A percentile compares a stretch with the other conserved stretches of the same genome.
Evolutionary conservation across 768 basidiomycete genomes (phyloP).

Genomic region (Scleroderma bovista): DNA sequence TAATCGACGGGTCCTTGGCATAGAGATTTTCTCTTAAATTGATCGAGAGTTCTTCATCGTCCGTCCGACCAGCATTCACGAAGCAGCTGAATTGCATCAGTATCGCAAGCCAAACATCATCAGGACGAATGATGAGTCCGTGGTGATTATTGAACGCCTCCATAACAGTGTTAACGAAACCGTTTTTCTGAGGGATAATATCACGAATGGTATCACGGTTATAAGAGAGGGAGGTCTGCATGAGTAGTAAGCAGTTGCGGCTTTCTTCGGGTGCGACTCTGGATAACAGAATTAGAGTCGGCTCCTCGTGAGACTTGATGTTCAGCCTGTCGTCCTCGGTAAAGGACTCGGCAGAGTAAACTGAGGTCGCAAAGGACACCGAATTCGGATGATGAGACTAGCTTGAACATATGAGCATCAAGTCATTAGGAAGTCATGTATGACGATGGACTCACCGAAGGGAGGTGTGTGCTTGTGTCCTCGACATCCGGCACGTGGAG

Average conservation of each 20-base stretch:
- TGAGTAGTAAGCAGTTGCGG: constrained; percentile 16
- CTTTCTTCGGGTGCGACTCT: constrained; percentile 17
- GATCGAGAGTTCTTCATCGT: constrained; percentile 23
- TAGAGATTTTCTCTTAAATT: constrained; percentile 12
- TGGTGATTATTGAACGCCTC: constrained; percentile 33
- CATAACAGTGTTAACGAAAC: constrained; percentile 32
- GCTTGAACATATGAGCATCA: constrained; percentile 5
- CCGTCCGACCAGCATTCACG: constrained; percentile 30
- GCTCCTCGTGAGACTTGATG: constrained; percentile 15
- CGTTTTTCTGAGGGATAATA: constrained; percentile 27
- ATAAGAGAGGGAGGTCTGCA: constrained; percentile 24
- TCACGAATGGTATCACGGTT: constrained; percentile 18
- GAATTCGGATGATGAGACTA: constrained; percentile 1
- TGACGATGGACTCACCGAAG: constrained; percentile 12
- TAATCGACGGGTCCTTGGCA: constrained; percentile 26
- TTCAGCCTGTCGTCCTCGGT: constrained; percentile 24
- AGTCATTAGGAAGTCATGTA: neutral
- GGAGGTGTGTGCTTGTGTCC: constrained; percentile 1
- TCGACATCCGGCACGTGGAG: neutral
- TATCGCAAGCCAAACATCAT: constrained; percentile 42
- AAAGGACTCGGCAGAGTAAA: constrained; percentile 23
- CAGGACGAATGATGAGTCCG: constrained; percentile 39
- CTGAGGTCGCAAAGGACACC: constrained; percentile 20
- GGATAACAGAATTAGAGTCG: constrained; percentile 17
- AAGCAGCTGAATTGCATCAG: constrained; percentile 35